Percentiles rank a stretch among this genome's conserved stretches.
phyloP scores from a whole-genome alignment of 805 yeast species.

The Saccharomycopsis guyanensis region DNA sequence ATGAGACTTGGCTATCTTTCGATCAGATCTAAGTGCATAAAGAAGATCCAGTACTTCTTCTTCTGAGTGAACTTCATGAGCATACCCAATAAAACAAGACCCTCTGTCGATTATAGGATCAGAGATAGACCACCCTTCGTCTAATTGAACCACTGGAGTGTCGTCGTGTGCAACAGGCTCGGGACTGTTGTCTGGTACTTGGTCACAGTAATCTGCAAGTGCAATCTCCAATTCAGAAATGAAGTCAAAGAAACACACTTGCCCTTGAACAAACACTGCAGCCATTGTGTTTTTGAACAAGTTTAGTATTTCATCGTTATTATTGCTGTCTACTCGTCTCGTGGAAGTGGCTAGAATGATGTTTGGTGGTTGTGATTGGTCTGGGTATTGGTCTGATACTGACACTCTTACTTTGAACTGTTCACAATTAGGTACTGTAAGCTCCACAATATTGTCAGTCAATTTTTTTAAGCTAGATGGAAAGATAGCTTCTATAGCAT shows the following conservation, averaged over 20 bases:
- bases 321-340: constrained; percentile 25
- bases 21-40: constrained; percentile 49
- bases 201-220: constrained; percentile 32
- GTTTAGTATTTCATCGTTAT: constrained; percentile 41
- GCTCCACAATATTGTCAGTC: constrained; percentile 32
- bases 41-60: constrained; percentile 56
- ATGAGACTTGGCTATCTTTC: constrained; percentile 55
- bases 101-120: constrained; percentile 78
- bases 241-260: constrained; percentile 75
- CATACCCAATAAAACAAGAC: constrained; percentile 77
- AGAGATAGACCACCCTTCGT: constrained; percentile 52
- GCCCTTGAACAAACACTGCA: constrained; percentile 47
- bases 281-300: constrained; percentile 45
- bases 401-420: constrained; percentile 53
- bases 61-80: constrained; percentile 52
- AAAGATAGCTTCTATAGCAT: constrained; percentile 80
- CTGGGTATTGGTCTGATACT: constrained; percentile 69
- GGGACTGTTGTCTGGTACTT: constrained; percentile 12
- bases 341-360: constrained; percentile 43
- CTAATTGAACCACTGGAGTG: constrained; percentile 19
- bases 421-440: constrained; percentile 56
- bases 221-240: constrained; percentile 54
- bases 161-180: constrained; percentile 24
- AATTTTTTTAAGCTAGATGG: constrained; percentile 47
- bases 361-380: constrained; percentile 47